Evolutionary conservation across 2,329 filamentous ascomycete genomes (phyloP), one percentile per base, ranked within the genome.

Genomic region (Alternaria dauci): DNA sequence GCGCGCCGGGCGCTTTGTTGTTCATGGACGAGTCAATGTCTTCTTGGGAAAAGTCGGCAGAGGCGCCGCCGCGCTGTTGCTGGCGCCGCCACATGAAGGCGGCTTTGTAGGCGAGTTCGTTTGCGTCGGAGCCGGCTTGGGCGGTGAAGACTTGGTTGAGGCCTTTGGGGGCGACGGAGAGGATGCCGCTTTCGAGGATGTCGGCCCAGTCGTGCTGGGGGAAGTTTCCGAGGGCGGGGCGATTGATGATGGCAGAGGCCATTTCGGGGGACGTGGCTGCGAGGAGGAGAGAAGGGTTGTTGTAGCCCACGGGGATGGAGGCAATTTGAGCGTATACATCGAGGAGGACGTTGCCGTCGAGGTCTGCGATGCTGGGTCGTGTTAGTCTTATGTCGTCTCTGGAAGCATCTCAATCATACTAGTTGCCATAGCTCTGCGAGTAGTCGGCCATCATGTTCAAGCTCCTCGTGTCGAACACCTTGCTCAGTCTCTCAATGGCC

Each of bases 31-130:
- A 89, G 47, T 82, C 77, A 61, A 94, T 84, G 80, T 97, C 94
- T 73, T 91, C 88, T 53, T 88, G 81, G 34, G 90, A 91, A 83
- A 96, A 96, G 59, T 94, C 91, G 56, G 89, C 91, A 38, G 89
- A 79, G 46, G 87, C 83, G 8, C 92, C 92, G 68, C 93, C 93
- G 63, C 94, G 91, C 81, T 95, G 88, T 65, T 88, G 85, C 79
- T 93, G 91, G 50, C 91, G 89, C 75, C 90, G 89, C 86, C 90
- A 96, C 89, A 97, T 97, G 83, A 97, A 97, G 51, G 94, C 93
- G 8, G 93, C 93, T 83, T 97, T 97, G 87, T 93, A 97, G 43
- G 94, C 94, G 34, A 92, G 91, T 83, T 97, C 94, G 82, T 97
- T 97, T 80, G 93, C 93, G 74, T 97, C 93, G 20, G 92, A 96